A percentile compares a stretch with the other conserved stretches of the same genome.
Conservation (phyloP, 495 filamentous ascomycete genomes). For the Lophium mytilinum region DNA sequence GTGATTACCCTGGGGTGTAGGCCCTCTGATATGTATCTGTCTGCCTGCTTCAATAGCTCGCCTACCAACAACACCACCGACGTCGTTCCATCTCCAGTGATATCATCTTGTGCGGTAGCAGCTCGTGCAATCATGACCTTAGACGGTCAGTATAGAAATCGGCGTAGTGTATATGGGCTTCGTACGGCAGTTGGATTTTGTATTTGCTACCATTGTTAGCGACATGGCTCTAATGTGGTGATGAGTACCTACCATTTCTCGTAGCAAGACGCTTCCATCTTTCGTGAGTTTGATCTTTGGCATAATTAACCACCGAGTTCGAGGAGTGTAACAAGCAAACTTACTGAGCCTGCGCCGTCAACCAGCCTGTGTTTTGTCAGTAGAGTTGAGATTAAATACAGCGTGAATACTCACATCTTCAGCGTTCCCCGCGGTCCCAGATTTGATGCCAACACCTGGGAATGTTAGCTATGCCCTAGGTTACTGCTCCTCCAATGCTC, state of each 20-base stretch:
- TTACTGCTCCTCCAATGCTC: neutral
- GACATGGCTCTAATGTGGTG: neutral
- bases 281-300: slow-evolving; percentile 95
- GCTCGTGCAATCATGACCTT: slow-evolving; percentile 96
- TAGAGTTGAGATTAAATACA: neutral
- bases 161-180: slow-evolving; percentile 9
- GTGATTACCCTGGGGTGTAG: slow-evolving; percentile 95
- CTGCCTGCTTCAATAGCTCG: slow-evolving; percentile 95
- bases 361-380: slow-evolving; percentile 59
- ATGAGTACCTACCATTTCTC: slow-evolving; percentile 73
- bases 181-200: slow-evolving; percentile 81
- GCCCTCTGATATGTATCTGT: slow-evolving; percentile 87
- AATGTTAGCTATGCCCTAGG: neutral
- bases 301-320: neutral
- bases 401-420: slow-evolving; percentile 62
- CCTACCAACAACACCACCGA: slow-evolving; percentile 92
- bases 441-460: slow-evolving; percentile 92
- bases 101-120: slow-evolving; percentile 96
- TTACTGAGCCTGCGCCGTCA: slow-evolving; percentile 86
- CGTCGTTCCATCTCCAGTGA: slow-evolving; percentile 95
- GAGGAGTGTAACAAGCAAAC: slow-evolving; percentile 22
- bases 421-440: slow-evolving; percentile 87
- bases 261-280: slow-evolving; percentile 89
- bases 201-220: slow-evolving; percentile 46
- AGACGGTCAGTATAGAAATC: slow-evolving; percentile 5